Evolutionary conservation across 164 flowering plant genomes (phyloP).

Genomic region (Vitis rupestris): DNA sequence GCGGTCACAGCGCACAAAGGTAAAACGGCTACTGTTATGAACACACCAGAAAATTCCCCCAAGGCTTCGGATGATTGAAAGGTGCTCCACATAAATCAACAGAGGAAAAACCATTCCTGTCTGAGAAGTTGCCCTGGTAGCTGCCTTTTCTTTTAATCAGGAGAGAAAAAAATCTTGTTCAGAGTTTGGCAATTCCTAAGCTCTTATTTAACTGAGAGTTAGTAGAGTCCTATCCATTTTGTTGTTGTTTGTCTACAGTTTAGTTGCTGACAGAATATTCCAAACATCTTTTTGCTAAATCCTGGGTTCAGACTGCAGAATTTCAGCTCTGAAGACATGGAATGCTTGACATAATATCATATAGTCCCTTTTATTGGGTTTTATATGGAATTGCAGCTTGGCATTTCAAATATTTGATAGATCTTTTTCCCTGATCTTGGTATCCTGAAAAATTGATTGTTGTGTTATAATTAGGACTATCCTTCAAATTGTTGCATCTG

Average conservation of each 20-base stretch:
- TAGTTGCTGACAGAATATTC: slow-evolving; percentile 4
- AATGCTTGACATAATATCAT: slow-evolving; percentile 11
- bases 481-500: not conserved
- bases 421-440: not conserved
- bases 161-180: not conserved
- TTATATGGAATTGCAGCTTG: slow-evolving; percentile 2
- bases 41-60: slow-evolving; percentile 89
- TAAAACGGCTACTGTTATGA: slow-evolving; percentile 30
- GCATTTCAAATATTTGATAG: not conserved
- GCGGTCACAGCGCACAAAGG: slow-evolving; percentile 60
- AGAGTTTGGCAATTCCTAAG: slow-evolving; percentile 1
- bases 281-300: slow-evolving; percentile 9
- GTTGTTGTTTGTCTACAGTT: slow-evolving; percentile 10
- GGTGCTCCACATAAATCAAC: not conserved
- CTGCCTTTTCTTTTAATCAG: not conserved
- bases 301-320: slow-evolving; percentile 6
- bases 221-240: slow-evolving; percentile 2
- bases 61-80: slow-evolving; percentile 55
- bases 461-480: not conserved
- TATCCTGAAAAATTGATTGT: not conserved
- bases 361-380: slow-evolving; percentile 5
- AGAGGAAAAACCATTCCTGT: not conserved
- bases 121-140: not conserved
- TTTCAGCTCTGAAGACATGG: slow-evolving; percentile 1
- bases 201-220: slow-evolving; percentile 13